These are phyloP conservation scores for Casaregolazyma lundiana DNA, from an alignment of 1,139 yeast species.

Conservation along the genomic window DNA sequence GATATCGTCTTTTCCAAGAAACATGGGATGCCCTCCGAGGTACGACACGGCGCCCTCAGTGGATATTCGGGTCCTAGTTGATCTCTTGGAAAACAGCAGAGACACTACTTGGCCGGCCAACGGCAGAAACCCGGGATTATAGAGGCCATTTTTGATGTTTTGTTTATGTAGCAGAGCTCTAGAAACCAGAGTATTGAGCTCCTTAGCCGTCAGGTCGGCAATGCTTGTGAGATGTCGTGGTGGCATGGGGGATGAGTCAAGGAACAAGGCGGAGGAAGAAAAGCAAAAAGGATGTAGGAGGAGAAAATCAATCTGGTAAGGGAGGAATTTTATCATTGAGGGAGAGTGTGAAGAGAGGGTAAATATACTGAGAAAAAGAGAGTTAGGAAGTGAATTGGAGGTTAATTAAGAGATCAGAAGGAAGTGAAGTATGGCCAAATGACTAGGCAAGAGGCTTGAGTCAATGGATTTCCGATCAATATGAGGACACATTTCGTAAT, in stretches of 20 bases:
- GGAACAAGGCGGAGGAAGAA: not conserved
- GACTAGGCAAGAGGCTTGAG: no score
- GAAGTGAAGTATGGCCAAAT: no score
- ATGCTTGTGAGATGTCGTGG: slow-evolving; percentile 74
- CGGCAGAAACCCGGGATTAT: slow-evolving; percentile 28
- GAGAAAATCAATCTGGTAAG: not conserved
- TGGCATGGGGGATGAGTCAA: slow-evolving; percentile 4
- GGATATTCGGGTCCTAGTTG: slow-evolving; percentile 91
- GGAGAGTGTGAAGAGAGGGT: not conserved
- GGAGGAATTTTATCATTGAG: not conserved
- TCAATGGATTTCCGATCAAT: no score
- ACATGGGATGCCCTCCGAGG: slow-evolving; percentile 96
- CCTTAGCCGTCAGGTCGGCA: slow-evolving; percentile 65
- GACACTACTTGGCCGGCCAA: slow-evolving; percentile 80
- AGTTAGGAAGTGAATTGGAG: no score
- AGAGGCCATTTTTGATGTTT: slow-evolving; percentile 29
- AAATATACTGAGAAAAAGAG: not conserved
- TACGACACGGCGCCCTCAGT: slow-evolving; percentile 92
- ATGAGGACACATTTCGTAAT: no score
- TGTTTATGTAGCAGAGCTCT: slow-evolving; percentile 31
- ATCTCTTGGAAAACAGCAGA: slow-evolving; percentile 78
- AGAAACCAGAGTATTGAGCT: slow-evolving; percentile 60
- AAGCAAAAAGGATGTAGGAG: no score
- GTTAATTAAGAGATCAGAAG: no score
- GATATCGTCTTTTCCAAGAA: slow-evolving; percentile 91